Conservation (phyloP, 2,329 filamentous ascomycete genomes). For the Thielaviopsis euricoi region DNA sequence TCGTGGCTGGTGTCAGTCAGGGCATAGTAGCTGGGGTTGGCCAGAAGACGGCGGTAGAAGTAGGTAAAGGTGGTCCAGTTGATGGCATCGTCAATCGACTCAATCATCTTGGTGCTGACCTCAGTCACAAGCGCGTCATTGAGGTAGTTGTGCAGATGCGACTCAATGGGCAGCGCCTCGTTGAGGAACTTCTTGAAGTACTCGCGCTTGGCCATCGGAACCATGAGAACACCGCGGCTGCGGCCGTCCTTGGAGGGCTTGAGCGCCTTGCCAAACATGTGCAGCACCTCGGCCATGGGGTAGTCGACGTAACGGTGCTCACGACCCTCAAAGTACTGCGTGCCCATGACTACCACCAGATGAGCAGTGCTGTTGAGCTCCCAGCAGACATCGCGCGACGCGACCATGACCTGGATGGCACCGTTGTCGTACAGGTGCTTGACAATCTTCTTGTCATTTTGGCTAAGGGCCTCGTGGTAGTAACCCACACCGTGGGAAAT, state of each 20-base stretch:
- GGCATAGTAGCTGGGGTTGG: constrained; percentile 94
- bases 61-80: constrained; percentile 98
- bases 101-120: constrained; percentile 88
- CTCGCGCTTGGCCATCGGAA: constrained; percentile 82
- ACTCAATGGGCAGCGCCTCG: constrained; percentile 89
- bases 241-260: constrained; percentile 62
- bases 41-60: constrained; percentile 86
- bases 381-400: constrained; percentile 82
- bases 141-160: constrained; percentile 76
- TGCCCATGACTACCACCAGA: constrained; percentile 90
- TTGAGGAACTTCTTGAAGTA: constrained; percentile 99
- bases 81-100: constrained; percentile 89
- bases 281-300: constrained; percentile 77
- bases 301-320: constrained; percentile 98
- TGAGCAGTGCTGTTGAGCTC: constrained; percentile 79
- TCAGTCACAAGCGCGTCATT: constrained; percentile 96
- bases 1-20: constrained; percentile 79
- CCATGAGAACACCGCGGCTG: constrained; percentile 87
- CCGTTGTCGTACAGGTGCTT: constrained; percentile 81
- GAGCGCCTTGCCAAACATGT: constrained; percentile 94
- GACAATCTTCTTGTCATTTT: constrained; percentile 83
- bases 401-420: constrained; percentile 68
- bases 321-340: constrained; percentile 89
- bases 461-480: constrained; percentile 83
- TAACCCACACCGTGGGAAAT: constrained; percentile 91